Evolutionary conservation across 768 basidiomycete species (phyloP).

Genomic region (Solioccasus polychromus): DNA sequence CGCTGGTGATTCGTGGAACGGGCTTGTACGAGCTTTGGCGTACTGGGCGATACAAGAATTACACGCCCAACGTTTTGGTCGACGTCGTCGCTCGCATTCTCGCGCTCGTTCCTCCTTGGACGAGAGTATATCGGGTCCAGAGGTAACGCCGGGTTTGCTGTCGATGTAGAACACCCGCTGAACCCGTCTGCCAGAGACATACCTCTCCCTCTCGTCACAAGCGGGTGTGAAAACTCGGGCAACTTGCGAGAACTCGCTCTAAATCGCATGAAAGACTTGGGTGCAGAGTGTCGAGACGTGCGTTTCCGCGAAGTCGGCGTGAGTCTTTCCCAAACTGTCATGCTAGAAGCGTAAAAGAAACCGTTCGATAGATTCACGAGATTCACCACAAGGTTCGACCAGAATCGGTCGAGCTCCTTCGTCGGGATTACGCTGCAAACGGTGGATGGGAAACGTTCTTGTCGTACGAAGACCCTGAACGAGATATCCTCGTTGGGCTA

Average conservation of each 20-base stretch:
- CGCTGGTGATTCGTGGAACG: constrained; percentile 95
- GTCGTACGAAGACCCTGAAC: constrained; percentile 97
- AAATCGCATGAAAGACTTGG: constrained; percentile 98
- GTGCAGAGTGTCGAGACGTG: constrained; percentile 95
- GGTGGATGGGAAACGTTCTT: constrained; percentile 99
- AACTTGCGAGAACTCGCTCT: constrained; percentile 95
- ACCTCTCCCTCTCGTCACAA: constrained; percentile 92
- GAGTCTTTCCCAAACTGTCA: constrained; percentile 31
- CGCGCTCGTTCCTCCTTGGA: constrained; percentile 98
- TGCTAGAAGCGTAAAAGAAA: not conserved
- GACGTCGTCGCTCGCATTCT: constrained; percentile 96
- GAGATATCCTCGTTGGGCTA: constrained; percentile 92
- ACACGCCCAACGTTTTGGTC: constrained; percentile 97
- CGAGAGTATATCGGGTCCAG: constrained; percentile 96
- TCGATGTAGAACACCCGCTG: not conserved
- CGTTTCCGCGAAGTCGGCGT: constrained; percentile 98
- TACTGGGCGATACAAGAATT: constrained; percentile 98
- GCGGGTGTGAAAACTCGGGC: constrained; percentile 96
- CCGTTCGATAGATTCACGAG: constrained; percentile 76
- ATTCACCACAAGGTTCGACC: constrained; percentile 98
- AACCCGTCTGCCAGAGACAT: constrained; percentile 66
- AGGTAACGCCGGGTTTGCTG: constrained; percentile 47
- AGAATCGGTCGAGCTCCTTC: constrained; percentile 90
- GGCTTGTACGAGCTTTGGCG: constrained; percentile 95
- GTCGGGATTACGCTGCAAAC: constrained; percentile 94